Percentiles rank a stretch among this genome's conserved stretches.
Evolutionary conservation across 1,284 basidiomycete genomes (phyloP).

Genomic region (Papiliotrema laurentii): DNA sequence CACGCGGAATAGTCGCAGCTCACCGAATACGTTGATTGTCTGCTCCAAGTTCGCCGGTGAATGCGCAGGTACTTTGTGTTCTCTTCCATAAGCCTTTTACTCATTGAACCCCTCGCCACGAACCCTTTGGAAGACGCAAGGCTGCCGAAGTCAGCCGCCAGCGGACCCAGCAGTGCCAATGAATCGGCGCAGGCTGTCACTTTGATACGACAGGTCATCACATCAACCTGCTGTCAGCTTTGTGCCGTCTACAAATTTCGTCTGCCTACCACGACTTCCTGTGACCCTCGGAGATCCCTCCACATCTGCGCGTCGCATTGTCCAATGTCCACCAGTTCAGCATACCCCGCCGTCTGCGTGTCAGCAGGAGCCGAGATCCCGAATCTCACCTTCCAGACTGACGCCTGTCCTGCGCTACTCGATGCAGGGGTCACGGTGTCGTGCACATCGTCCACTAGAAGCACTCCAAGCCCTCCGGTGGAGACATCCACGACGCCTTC

Average conservation of each 20-base stretch:
- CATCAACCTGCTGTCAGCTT: slow-evolving; percentile 20
- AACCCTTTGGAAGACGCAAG: slow-evolving; percentile 17
- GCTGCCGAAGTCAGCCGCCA: slow-evolving; percentile 39
- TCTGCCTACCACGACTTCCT: slow-evolving; percentile 18
- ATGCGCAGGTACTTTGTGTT: not conserved
- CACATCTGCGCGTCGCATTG: slow-evolving; percentile 52
- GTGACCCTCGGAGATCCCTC: slow-evolving; percentile 19
- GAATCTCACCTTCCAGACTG: slow-evolving; percentile 65
- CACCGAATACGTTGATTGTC: slow-evolving; percentile 38
- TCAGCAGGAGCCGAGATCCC: slow-evolving; percentile 27
- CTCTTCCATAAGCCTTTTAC: not conserved
- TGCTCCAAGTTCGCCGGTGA: slow-evolving; percentile 24
- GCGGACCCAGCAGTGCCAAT: slow-evolving; percentile 32
- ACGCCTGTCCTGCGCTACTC: too few relatives aligned
- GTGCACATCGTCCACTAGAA: slow-evolving; percentile 62
- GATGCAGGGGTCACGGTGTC: slow-evolving; percentile 27
- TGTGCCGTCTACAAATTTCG: not conserved
- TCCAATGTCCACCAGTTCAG: slow-evolving; percentile 55
- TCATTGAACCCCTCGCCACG: slow-evolving; percentile 4
- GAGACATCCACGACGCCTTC: slow-evolving; percentile 56
- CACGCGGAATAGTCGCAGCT: not conserved
- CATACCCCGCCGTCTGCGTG: not conserved
- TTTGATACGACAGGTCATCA: slow-evolving; percentile 23
- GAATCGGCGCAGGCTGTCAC: slow-evolving; percentile 50
- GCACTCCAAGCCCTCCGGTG: slow-evolving; percentile 52